Base-by-base conservation (phyloP, 2,329 filamentous ascomycete species). In the Magnaporthiopsis incrustans region DNA sequence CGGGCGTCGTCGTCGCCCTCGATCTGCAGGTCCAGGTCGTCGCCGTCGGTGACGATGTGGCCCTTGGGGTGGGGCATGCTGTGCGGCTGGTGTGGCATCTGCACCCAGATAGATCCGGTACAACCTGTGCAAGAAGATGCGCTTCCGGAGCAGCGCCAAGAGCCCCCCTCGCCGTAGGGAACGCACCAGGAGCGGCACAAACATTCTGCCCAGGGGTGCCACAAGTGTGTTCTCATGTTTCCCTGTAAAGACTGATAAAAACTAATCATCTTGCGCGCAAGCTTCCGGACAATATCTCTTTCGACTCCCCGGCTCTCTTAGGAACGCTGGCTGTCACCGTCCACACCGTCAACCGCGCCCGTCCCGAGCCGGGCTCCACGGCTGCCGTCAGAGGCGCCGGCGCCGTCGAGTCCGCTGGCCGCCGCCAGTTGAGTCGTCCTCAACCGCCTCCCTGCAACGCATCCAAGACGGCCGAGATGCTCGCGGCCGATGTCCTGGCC, bases 11-110 rank as follows among this genome's bases (percentile, higher is more conserved):
- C 65, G 75, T 78, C 66, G 74, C 80, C 18, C 78, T 88, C 35
- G 87, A 87, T 59, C 75, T 79, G 44, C 76, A 77, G 27, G 87
- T 89, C 56, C 83, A 77, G 57, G 77, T 74, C 6, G 75, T 89
- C 63, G 81, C 82, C 68, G 78, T 83, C 32, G 87, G 87, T 64
- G 87, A 90, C 71, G 78, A 80, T 25, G 87, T 90, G 26, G 85
- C 86, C 27, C 84, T 89, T 77, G 87, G 90, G 75, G 85, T 86
- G 3, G 86, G 86, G 86, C 61, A 77, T 85, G 26, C 82, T 84
- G 0, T 89, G 86, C 73, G 79, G 84, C 53, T 76, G 63, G 25
- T 77, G 76, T 63, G 62, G 62, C 3, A 60, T 65, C 25, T 77
- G 75, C 63, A 58, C 60, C 56, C 62, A 66, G 56, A 87, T 87